Base-by-base conservation (phyloP, 1,284 basidiomycete genomes). In the Ganoderma meredithae region DNA sequence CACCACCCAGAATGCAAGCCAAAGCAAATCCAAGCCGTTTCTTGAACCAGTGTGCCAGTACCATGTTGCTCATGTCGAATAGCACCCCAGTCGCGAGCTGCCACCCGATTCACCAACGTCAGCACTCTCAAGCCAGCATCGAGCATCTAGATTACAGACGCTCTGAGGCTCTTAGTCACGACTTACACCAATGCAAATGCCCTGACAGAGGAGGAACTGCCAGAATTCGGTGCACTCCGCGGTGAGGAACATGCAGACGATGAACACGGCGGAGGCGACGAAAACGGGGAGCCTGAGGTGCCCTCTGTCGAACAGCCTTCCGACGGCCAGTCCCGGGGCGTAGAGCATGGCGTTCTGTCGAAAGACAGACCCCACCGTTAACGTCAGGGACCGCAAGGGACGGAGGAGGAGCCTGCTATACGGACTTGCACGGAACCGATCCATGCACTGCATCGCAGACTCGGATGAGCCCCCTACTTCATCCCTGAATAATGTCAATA, bases 31-130 rank as follows among this genome's bases (percentile, higher is more conserved):
- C 78, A 43, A 79, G 76, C 62, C 77, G 77, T 60, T 77, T 80
- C 58, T 80, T 78, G 71, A 84, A 88, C 82, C 86, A 86, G 72
- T 87, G 86, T 1, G 73, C 53, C 25, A 72, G 36, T 4, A 58
- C 15, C 55, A 58, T 58, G 33, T 22, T 58, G 0, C 31, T 19
- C 55, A 58, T 58, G 19, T 58, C 31, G 55, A 39, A 58, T 6
- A 58, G 6, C 6, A 58, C n/a, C 9, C 55, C 55, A 3, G 19
- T 39, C 13, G 55, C 33, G 33, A 58, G 31, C 55, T 58, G 55
- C 33, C 36, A 36, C 36, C 17, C n/a, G 22, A 15, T 22, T 33
- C 33, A 39, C n/a, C 13, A 0, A 3, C n/a, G 33, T 39, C 5
- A 39, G 33, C 10, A 8, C 2, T 22, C n/a, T 31, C 8, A 39